These are phyloP conservation scores for Eucalyptus marginata DNA, from an alignment of 345 rosid species.

Conservation along the genomic window DNA sequence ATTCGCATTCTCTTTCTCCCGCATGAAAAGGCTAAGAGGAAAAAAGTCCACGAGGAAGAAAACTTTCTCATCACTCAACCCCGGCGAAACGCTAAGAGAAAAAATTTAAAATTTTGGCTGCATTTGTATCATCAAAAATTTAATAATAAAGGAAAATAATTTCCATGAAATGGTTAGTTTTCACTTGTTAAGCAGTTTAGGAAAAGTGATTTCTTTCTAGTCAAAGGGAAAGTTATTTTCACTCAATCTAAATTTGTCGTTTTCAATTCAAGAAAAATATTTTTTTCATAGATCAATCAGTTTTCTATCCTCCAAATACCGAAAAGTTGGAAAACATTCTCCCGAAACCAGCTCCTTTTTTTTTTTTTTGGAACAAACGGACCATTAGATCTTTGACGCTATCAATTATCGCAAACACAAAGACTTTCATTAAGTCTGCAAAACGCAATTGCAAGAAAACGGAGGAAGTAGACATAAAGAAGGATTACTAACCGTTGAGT, in stretches of 20 bases:
- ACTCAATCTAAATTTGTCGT: not conserved
- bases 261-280: not conserved
- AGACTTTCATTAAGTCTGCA: not conserved
- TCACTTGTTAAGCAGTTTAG: not conserved
- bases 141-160: not conserved
- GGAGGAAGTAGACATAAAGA: not conserved
- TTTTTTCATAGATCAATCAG: not conserved
- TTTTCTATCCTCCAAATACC: not conserved
- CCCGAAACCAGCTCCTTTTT: no score
- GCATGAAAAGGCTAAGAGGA: not conserved
- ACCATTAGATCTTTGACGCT: not conserved
- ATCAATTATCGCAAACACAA: not conserved
- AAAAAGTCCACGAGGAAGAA: not conserved
- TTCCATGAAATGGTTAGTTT: not conserved
- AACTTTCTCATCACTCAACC: not conserved
- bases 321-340: not conserved
- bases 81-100: not conserved
- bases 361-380: not conserved
- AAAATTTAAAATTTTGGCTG: not conserved
- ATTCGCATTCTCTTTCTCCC: not conserved
- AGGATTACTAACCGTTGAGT: not conserved
- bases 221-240: not conserved
- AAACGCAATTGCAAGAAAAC: not conserved
- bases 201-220: not conserved
- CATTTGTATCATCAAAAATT: not conserved